Base-by-base conservation (phyloP, 2,329 filamentous ascomycete species). In the Microcera coccophila region DNA sequence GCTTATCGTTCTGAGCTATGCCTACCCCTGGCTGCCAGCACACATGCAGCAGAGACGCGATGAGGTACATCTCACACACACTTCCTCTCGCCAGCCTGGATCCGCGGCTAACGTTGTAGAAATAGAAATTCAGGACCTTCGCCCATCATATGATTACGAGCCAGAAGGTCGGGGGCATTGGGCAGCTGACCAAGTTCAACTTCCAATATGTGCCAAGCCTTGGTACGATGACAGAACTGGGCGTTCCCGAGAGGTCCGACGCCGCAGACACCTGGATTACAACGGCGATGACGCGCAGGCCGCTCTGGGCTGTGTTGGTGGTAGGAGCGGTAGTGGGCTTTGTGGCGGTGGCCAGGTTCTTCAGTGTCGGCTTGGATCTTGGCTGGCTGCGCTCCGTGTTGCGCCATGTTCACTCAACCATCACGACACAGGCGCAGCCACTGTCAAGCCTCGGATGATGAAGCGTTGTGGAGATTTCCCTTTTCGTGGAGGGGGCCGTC, bases 151-250 rank as follows among this genome's bases (percentile, higher is more conserved):
- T 71, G 15, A 61, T 85, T 3, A 74, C 85, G 14, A 75, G 83
- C n/a, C 72, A 83, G 43, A 76, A 79, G 42, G 46, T 61, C 41
- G 78, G 72, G 42, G 85, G 82, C 0, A 69, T 90, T 7, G 79
- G 83, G 1, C 69, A 75, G 36, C 74, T 82, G 54, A 79, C 76
- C 2, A 70, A 67, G 8, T 90, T 89, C 57, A 78, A 84, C 16
- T 85, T 90, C 64, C 84, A 88, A 58, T 85, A 85, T 57, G 69
- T 85, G 9, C 84, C 84, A 0, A 59, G 61, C 19, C 56, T 68
- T 15, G 63, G 63, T 17, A 63, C 58, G 48, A 59, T 62, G 35
- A 69, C 65, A 12, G 50, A 58, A 40, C 46, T 57, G 20, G 59
- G 72, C 62, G 14, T 38, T 11, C 35, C 31, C 18, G 31, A 43